Base-by-base conservation (phyloP, 345 rosid genomes). In the Conringia planisiliqua region DNA sequence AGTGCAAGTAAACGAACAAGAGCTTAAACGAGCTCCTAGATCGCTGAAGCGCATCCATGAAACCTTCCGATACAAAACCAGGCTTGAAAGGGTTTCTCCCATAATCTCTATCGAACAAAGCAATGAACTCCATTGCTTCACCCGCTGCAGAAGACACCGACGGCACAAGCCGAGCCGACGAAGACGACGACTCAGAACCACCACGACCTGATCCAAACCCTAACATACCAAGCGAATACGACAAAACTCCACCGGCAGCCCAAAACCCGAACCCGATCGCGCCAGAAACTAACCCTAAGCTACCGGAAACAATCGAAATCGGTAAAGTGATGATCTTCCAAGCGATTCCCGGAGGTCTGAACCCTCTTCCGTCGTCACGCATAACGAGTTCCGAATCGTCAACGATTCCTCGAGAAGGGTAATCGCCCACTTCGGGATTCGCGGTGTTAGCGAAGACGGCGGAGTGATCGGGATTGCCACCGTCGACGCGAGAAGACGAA, bases 221-320 rank as follows among this genome's bases (percentile, higher is more conserved):
- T 24, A 95, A 70, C 89, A 89, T 70, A 27, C 98, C 96, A 39
- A 92, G 74, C 1, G 98, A 92, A 67, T 92, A 88, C 36, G 97
- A 89, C 62, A 96, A 67, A 62, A 96, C 83, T 27, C 99, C 97
- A 16, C 98, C 97, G 4, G 97, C 97, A 3, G 93, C 96, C 99
- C 99, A 92, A 62, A 96, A 52, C 1, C 99, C 99, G 4, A 96
- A 81, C 54, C 98, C 98, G 24, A 96, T 79, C 55, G 97, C 97
- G 4, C 98, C 96, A 2, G 99, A 87, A 20, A 96, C 72, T 38
- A 96, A 74, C 69, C 99, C 97, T 68, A 96, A 66, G 55, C 98
- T 79, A 32, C 97, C 98, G 5, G 99, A 90, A 51, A 92, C 83
- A 57, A 92, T 85, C 4, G 99, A 90, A 30, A 86, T 65, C 1